A percentile compares a stretch with the other conserved stretches of the same genome.
Conservation (phyloP, 371 early-diverging fungal genomes). For the Capillidium heterosporum region DNA sequence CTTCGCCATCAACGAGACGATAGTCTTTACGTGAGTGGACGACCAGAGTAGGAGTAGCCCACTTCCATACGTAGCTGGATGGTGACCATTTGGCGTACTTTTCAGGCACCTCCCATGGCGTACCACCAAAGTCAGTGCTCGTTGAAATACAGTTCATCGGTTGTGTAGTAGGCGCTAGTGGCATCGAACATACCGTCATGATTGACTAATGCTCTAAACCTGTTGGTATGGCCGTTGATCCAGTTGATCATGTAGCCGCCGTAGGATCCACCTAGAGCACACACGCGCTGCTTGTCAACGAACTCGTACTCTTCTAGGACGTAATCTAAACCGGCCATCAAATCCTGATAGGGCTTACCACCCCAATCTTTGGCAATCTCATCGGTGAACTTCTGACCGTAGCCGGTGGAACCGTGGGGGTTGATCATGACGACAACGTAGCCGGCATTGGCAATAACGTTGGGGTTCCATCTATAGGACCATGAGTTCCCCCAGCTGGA, state of each 20-base stretch:
- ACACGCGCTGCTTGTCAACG: slow-evolving; percentile 36
- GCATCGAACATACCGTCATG: slow-evolving; percentile 72
- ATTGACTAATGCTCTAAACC: slow-evolving; percentile 56
- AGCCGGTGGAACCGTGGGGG: slow-evolving; percentile 66
- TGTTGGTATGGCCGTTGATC: slow-evolving; percentile 40
- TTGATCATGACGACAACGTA: slow-evolving; percentile 62
- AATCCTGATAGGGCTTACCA: slow-evolving; percentile 46
- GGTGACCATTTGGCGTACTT: slow-evolving; percentile 50
- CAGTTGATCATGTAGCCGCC: slow-evolving; percentile 73
- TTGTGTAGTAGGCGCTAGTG: slow-evolving; percentile 38
- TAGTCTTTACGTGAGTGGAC: slow-evolving; percentile 52
- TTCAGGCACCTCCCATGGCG: slow-evolving; percentile 31
- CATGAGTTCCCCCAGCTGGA: slow-evolving; percentile 4
- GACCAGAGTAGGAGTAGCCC: slow-evolving; percentile 66
- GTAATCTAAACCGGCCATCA: slow-evolving; percentile 53
- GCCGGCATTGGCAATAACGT: slow-evolving; percentile 53
- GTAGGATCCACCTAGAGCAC: slow-evolving; percentile 61
- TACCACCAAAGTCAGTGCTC: slow-evolving; percentile 57
- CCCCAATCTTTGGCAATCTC: slow-evolving; percentile 63
- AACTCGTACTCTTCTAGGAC: slow-evolving; percentile 32
- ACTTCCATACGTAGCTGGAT: slow-evolving; percentile 41
- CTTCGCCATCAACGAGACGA: slow-evolving; percentile 45
- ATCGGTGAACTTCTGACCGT: slow-evolving; percentile 56
- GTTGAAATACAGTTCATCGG: slow-evolving; percentile 67
- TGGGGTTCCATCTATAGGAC: slow-evolving; percentile 27